Percentiles rank a stretch among this genome's conserved stretches.
Conservation (phyloP, 768 basidiomycete genomes). For the Lactarius tabidus region DNA sequence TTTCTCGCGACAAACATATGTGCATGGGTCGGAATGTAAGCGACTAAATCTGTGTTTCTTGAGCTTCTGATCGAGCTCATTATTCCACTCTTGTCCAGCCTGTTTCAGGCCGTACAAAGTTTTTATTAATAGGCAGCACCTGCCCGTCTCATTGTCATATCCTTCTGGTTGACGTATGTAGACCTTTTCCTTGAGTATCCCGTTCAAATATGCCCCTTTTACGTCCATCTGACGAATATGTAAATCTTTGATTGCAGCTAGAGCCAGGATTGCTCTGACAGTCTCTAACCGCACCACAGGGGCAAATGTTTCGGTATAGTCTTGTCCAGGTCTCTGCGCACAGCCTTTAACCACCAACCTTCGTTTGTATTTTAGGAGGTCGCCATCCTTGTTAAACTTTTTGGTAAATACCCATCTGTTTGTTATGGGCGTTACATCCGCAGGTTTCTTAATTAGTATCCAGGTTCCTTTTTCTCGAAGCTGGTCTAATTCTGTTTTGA, state of each 20-base stretch:
- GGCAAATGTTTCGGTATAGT: neutral
- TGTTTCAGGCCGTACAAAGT: neutral
- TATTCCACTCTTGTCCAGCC: neutral
- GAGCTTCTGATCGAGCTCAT: accelerated
- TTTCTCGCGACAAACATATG: accelerated
- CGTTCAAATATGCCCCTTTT: neutral
- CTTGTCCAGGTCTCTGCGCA: neutral
- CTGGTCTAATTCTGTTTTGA: neutral
- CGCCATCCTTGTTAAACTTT: neutral
- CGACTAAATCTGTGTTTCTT: neutral
- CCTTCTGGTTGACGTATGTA: neutral
- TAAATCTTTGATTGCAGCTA: too few species aligned
- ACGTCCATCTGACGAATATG: neutral
- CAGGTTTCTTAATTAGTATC: neutral
- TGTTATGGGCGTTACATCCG: neutral
- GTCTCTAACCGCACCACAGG: neutral
- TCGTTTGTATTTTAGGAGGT: neutral
- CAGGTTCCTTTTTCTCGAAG: neutral
- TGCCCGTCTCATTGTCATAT: neutral
- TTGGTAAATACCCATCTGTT: neutral
- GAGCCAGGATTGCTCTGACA: neutral
- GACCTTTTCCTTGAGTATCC: neutral
- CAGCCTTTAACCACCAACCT: neutral
- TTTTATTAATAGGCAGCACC: neutral
- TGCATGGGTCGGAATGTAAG: accelerated